Conservation (phyloP, 495 filamentous ascomycete genomes). For the Viridothelium virens region DNA sequence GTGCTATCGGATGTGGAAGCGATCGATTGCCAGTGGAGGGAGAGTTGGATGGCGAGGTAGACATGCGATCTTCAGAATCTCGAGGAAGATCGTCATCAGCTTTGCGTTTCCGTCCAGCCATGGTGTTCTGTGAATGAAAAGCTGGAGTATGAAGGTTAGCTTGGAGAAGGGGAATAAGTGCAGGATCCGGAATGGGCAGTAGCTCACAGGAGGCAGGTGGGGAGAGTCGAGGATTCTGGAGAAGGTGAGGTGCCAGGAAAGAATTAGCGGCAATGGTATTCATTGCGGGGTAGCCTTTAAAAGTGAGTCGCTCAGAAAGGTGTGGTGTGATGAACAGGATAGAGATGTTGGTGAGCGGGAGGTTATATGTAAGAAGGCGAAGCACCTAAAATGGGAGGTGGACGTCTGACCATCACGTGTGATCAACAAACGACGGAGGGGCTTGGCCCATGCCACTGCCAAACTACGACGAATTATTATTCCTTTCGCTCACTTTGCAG, state of each 20-base stretch:
- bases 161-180: slow-evolving; percentile 6
- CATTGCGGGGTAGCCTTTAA: background rate
- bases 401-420: slow-evolving; percentile 2
- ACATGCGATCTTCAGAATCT: slow-evolving; percentile 65
- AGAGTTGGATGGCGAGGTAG: slow-evolving; percentile 70
- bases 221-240: slow-evolving; percentile 62
- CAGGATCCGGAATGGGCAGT: slow-evolving; percentile 12
- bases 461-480: background rate
- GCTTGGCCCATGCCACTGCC: background rate
- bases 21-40: slow-evolving; percentile 60
- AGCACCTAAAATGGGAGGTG: background rate
- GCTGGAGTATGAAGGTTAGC: slow-evolving; percentile 49
- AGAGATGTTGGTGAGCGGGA: background rate
- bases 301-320: background rate
- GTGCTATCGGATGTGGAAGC: slow-evolving; percentile 50
- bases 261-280: slow-evolving; percentile 3
- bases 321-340: background rate
- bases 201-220: slow-evolving; percentile 61
- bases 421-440: background rate
- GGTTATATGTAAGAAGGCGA: background rate
- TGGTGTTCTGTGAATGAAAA: slow-evolving; percentile 43
- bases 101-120: slow-evolving; percentile 70
- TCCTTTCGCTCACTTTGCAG: no score
- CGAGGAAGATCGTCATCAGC: slow-evolving; percentile 42
- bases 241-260: slow-evolving; percentile 59